Base-by-base conservation (phyloP, 768 basidiomycete genomes). In the Stropharia rugosoannulata region DNA sequence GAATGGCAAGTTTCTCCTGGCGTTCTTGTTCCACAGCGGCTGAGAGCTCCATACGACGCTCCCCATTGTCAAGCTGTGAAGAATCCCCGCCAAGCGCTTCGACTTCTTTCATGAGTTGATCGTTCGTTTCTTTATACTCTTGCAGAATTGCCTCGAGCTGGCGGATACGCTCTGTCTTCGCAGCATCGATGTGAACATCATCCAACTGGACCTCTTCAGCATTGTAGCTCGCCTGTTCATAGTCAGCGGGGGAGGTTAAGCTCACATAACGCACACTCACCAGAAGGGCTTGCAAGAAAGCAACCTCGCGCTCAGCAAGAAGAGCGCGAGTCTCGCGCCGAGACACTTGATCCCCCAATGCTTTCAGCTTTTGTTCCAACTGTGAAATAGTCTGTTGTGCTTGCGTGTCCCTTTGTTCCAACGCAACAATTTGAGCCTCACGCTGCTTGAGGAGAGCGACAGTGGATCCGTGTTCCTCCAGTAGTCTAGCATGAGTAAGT, bases 381-480 rank as follows among this genome's bases (percentile, higher is more conserved):
- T 60, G 55, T 8, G 64, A 65, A 1, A 74, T 68, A 5, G 60
- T 63, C 2, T 70, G 63, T 40, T 72, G 70, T 0, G 73, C 60
- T 44, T 82, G 77, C 1, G 65, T 63, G 2, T 75, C 66, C 4
- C 73, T 69, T 2, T 64, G 63, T 42, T 78, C 73, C 4, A 71
- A 52, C 7, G 75, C 77, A 2, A 65, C 57, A 1, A 87, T 66
- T 52, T 88, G 81, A 0, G 73, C 73, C 58, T 87, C 83, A 16
- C 82, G 80, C 15, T 72, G 73, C 0, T 76, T 78, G 3, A 89
- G 75, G 7, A 80, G 63, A 0, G 87, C 86, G 0, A 66, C 55
- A 19, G 77, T 82, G 0, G 81, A 74, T 1, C 89, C 89, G 29
- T 88, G 80, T 36, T 87, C 82, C 60, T 90, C 87, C 1, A 90